Evolutionary conservation across 805 yeast genomes (phyloP).

Genomic region (Suhomyces xylopsoci): DNA sequence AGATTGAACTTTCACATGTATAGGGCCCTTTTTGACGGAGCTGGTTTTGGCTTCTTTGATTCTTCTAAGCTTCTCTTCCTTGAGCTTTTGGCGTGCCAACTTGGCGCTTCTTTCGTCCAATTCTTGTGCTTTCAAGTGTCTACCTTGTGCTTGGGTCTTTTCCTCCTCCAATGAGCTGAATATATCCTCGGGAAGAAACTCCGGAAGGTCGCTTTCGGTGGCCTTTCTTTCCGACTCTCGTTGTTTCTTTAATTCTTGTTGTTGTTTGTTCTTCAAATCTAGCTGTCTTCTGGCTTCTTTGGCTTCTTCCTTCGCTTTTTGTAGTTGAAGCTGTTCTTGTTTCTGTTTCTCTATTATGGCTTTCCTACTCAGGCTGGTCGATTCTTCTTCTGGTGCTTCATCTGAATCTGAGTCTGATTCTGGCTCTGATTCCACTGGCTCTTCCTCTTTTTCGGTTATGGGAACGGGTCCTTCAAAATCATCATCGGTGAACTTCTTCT

Average conservation of each 20-base stretch:
- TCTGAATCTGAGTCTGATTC: slow-evolving; percentile 23
- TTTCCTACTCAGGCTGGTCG: slow-evolving; percentile 26
- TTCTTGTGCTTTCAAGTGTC: slow-evolving; percentile 32
- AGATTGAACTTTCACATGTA: slow-evolving; percentile 34
- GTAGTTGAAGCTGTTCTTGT: slow-evolving; percentile 19
- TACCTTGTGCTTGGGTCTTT: slow-evolving; percentile 11
- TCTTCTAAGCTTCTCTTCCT: slow-evolving; percentile 31
- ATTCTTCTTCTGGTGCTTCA: slow-evolving; percentile 47
- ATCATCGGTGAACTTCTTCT: slow-evolving; percentile 33
- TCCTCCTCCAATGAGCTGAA: slow-evolving; percentile 21
- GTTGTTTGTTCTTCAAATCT: slow-evolving; percentile 31
- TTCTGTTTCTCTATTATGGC: slow-evolving; percentile 25
- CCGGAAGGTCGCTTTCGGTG: slow-evolving; percentile 28
- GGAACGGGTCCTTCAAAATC: slow-evolving; percentile 9
- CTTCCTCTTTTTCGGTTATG: background rate
- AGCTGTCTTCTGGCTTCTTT: slow-evolving; percentile 36
- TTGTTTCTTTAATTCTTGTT: slow-evolving; percentile 30
- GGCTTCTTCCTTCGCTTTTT: slow-evolving; percentile 24
- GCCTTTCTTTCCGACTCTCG: slow-evolving; percentile 13
- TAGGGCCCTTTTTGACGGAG: slow-evolving; percentile 38
- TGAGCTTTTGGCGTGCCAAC: slow-evolving; percentile 25
- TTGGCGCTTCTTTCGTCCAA: slow-evolving; percentile 29
- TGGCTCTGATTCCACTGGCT: slow-evolving; percentile 6
- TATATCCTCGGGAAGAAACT: slow-evolving; percentile 40
- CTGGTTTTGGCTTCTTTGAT: slow-evolving; percentile 22